A percentile compares a stretch with the other conserved stretches of the same genome.
Evolutionary conservation across 31 red algal species (phyloP).

Genomic region (Odonthalia washingtoniensis): DNA sequence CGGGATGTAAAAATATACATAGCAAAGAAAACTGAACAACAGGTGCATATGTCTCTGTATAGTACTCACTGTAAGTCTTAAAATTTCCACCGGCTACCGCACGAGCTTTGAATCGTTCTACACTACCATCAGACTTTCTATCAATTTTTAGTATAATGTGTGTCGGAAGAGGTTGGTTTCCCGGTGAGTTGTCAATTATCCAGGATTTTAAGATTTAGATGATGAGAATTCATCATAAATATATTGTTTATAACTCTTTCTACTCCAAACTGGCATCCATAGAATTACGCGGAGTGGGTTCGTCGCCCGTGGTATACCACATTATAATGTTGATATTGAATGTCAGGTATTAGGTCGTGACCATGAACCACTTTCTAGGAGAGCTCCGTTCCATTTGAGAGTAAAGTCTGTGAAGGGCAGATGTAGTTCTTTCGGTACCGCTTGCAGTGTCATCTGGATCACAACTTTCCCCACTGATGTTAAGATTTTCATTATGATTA

Average conservation of each 20-base stretch:
- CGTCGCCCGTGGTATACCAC: not conserved
- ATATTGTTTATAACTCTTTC: not conserved
- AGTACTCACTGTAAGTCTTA: slow-evolving; percentile 5
- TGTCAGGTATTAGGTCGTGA: not conserved
- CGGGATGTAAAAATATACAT: not conserved
- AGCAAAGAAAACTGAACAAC: slow-evolving; percentile 8
- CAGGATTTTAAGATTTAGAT: not conserved
- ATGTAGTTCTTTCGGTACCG: not conserved
- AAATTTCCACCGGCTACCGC: slow-evolving; percentile 7
- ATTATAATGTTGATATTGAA: not conserved
- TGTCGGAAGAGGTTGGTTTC: not conserved
- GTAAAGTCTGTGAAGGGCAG: not conserved
- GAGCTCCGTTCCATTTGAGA: not conserved
- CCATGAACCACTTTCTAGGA: not conserved
- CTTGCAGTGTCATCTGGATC: not conserved
- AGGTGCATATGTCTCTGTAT: slow-evolving; percentile 23
- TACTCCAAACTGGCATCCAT: not conserved
- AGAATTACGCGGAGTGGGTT: not conserved
- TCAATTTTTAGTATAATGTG: slow-evolving; percentile 1
- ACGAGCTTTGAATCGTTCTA: slow-evolving; percentile 30
- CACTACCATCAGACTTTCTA: not conserved
- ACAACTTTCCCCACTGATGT: not conserved
- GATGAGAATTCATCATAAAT: slow-evolving; percentile 9
- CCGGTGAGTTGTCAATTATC: not conserved
- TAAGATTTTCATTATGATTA: not conserved